Percentiles rank a stretch among this genome's conserved stretches.
Conservation (phyloP, 1,284 basidiomycete genomes). For the Naganishia sp. region DNA sequence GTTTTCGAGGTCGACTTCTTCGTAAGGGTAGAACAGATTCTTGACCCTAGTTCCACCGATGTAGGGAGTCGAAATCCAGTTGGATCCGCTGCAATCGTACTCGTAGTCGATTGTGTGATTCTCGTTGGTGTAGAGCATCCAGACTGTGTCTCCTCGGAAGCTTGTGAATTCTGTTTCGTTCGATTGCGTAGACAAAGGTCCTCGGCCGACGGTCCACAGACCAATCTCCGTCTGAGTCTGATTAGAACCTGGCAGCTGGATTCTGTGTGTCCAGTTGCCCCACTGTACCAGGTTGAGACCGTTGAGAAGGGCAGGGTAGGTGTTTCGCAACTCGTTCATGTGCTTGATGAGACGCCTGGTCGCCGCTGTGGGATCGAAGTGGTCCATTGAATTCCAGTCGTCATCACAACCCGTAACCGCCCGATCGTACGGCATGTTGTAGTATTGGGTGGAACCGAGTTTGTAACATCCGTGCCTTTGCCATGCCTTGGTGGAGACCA, state of each 20-base stretch:
- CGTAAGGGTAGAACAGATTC: constrained; percentile 81
- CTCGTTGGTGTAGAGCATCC: constrained; percentile 81
- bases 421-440: constrained; percentile 79
- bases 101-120: constrained; percentile 68
- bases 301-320: constrained; percentile 75
- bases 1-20: constrained; percentile 66
- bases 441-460: constrained; percentile 84
- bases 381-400: constrained; percentile 84
- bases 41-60: constrained; percentile 62
- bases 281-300: constrained; percentile 75
- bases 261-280: constrained; percentile 77
- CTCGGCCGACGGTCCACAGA: constrained; percentile 74
- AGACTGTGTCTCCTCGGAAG: constrained; percentile 63
- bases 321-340: constrained; percentile 67
- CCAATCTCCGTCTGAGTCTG: constrained; percentile 76
- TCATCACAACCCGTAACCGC: constrained; percentile 77
- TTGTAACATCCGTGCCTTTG: constrained; percentile 86
- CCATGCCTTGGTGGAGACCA: constrained; percentile 81
- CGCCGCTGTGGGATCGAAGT: constrained; percentile 86
- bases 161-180: constrained; percentile 53
- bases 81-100: constrained; percentile 60
- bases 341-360: constrained; percentile 71
- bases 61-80: constrained; percentile 77
- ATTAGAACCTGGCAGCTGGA: constrained; percentile 80
- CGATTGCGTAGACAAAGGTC: constrained; percentile 62